Base-by-base conservation (phyloP, 352 stramenopile species). In the Phytophthora meadii region DNA sequence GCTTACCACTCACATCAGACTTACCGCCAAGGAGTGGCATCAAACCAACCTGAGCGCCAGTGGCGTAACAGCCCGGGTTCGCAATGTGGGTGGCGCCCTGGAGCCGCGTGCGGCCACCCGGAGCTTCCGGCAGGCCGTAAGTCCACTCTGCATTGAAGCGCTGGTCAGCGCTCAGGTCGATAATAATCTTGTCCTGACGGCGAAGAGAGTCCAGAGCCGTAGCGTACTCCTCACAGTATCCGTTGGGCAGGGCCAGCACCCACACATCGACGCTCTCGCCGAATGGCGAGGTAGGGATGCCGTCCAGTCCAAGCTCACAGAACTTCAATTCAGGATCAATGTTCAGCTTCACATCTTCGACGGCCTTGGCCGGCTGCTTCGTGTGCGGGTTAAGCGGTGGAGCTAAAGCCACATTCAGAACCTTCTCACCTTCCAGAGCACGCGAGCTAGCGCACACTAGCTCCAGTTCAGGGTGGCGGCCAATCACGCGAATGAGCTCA, bases 21-120 rank as follows among this genome's bases (percentile, higher is more conserved):
- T 92, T 91, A 27, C 77, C 76, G 8, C 84, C 84, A 22, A 96
- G 78, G 17, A 97, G 67, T 28, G 90, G 90, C 52, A 96, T 65
- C 52, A 97, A 56, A 7, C 82, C 86, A 2, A 94, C 50, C 71
- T 97, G 88, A 4, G 87, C 59, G 32, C 85, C 89, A 8, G 90
- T 96, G 14, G 90, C 88, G 61, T 96, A 97, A 70, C 90, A 97
- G 30, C 90, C 90, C 2, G 90, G 90, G 71, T 97, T 97, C 4
- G 88, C 77, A 50, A 97, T 95, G 75, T 92, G 87, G 6, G 81
- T 93, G 14, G 89, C 86, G 19, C 76, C 70, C 17, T 76, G 58
- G 17, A 97, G 71, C 3, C 72, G 70, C 7, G 68, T 65, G 34
- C 90, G 87, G n/a, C 80, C 76, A 40, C 74, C 73, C 0, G 86